Percentiles rank a stretch among this genome's conserved stretches.
Conservation (phyloP, 2,329 filamentous ascomycete species). For the Pestalotiopsis sp. region DNA sequence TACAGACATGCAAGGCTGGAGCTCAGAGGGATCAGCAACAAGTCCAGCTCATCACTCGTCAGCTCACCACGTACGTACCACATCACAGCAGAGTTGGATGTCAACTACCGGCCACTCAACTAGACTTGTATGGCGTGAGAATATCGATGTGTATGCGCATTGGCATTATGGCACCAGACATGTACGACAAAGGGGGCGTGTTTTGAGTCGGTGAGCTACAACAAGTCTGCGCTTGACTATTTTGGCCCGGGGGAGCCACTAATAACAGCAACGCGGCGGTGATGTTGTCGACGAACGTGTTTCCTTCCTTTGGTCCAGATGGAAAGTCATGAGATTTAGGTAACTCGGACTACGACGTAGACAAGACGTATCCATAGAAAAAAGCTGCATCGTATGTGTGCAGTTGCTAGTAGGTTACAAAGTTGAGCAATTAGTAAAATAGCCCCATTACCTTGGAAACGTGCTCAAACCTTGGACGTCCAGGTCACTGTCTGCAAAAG, state of each 20-base stretch:
- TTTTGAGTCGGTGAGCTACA: slow-evolving; percentile 2
- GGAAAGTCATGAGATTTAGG: background rate
- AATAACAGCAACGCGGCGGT: background rate
- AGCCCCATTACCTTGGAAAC: background rate
- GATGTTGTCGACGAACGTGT: background rate
- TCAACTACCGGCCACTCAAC: background rate
- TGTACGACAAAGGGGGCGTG: background rate
- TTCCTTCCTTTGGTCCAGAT: background rate
- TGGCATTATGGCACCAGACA: background rate
- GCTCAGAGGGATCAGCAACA: no score
- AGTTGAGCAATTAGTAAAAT: background rate
- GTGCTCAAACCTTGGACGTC: slow-evolving; percentile 6
- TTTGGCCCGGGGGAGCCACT: background rate
- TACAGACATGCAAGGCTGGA: background rate
- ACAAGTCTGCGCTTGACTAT: no score
- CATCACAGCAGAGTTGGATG: background rate
- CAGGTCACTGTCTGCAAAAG: background rate
- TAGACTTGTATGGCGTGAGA: background rate
- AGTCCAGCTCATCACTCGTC: no score
- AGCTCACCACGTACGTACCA: background rate
- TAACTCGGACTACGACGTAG: background rate
- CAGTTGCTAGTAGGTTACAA: background rate
- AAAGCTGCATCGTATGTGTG: background rate
- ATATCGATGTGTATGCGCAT: background rate
- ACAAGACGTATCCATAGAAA: background rate